Base-by-base conservation (phyloP, 2,329 filamentous ascomycete genomes). In the Akanthomyces muscarius region DNA sequence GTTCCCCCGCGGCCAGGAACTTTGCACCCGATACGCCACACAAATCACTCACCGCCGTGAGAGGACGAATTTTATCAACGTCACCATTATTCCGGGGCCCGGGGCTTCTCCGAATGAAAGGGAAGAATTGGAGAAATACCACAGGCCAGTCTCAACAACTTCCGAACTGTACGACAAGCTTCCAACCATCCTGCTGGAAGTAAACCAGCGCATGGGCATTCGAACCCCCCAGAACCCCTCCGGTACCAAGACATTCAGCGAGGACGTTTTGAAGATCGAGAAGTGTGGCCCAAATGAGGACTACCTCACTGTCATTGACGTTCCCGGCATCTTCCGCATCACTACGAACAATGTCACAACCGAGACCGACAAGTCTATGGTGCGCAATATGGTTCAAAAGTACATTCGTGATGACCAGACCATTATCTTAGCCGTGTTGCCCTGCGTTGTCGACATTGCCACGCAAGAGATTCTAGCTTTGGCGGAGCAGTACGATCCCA, bases 301-400 rank as follows among this genome's bases (percentile, higher is more conserved):
- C 3, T 77, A 83, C 18, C 73, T 84, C 7, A 85, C 81, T 0
- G 73, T 85, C 7, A 84, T 84, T 5, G 82, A 85, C 21, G 80
- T 85, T 0, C 82, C 82, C 0, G 83, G 82, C 0, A 80, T 84
- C n/a, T 83, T 84, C 63, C 74, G 77, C 7, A 69, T 70, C 1
- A 65, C 76, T 4, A 77, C 74, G 0, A 65, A 71, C 56, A 75
- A 74, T 69, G 23, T 77, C 1, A 83, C 81, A 0, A 80, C 79
- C 0, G 75, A 80, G 2, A 62, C 57, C 0, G 82, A 84, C 63
- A 82, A 80, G 6, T 51, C 63, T 0, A 70, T 83, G 1, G 79
- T 84, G 1, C 74, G 75, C 21, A 73, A 74, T 13, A 81, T 85
- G 77, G 81, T 83, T 0, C 73, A 75, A 38, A 66, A 65, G 0